Evolutionary conservation across 2,329 filamentous ascomycete species (phyloP).

Genomic region (Colletotrichum sp.): DNA sequence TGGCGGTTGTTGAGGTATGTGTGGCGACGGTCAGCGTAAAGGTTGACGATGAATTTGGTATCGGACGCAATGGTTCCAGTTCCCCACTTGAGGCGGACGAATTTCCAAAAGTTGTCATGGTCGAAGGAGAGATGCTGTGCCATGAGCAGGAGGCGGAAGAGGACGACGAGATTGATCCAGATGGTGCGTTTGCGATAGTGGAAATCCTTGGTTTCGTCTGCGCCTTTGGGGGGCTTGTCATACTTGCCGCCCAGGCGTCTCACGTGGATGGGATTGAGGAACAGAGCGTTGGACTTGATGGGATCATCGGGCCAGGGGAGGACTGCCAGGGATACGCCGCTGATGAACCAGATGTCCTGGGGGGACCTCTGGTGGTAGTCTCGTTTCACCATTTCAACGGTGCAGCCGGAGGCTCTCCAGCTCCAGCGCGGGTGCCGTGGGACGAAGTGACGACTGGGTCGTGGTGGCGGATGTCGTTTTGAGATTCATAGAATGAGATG

Average conservation of each 20-base stretch:
- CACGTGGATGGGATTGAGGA: background rate
- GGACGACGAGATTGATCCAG: slow-evolving; percentile 2
- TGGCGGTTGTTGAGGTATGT: background rate
- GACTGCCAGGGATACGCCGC: background rate
- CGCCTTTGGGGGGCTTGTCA: background rate
- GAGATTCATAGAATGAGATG: background rate
- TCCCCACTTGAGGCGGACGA: background rate
- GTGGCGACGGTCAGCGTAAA: background rate
- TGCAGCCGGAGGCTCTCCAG: background rate
- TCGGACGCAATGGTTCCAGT: background rate
- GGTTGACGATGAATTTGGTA: background rate
- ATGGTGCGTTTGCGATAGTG: background rate
- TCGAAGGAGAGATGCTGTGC: slow-evolving; percentile 9
- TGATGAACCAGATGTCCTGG: background rate
- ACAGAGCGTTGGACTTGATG: background rate
- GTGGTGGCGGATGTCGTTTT: background rate
- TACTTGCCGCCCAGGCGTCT: background rate
- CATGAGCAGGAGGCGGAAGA: background rate
- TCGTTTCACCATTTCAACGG: background rate
- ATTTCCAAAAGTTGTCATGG: background rate
- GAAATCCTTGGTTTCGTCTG: background rate
- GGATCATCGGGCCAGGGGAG: background rate
- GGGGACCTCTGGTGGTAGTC: background rate
- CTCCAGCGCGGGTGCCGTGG: background rate
- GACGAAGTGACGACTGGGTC: background rate